A percentile compares a stretch with the other conserved stretches of the same genome.
These are phyloP conservation scores for Linum lewisii DNA, from an alignment of 345 rosid genomes.

Conservation along the genomic window DNA sequence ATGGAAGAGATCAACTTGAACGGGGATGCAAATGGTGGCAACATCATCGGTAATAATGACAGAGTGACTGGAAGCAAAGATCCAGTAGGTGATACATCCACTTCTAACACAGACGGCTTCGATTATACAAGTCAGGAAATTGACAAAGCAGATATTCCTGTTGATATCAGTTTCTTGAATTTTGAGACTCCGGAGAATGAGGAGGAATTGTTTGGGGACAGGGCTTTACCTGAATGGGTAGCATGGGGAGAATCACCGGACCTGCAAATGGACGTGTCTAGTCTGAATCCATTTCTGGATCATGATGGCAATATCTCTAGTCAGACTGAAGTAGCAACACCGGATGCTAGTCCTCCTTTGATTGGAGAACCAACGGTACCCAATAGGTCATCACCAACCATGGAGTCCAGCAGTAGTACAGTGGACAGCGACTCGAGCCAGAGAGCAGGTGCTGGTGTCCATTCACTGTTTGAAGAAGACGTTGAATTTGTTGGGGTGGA, in stretches of 20 bases:
- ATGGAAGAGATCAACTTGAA: conserved; percentile 82
- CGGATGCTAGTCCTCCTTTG: conserved; percentile 28
- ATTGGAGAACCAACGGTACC: conserved; percentile 39
- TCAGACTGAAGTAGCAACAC: conserved; percentile 25
- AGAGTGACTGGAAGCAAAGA: conserved; percentile 54
- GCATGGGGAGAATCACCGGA: conserved; percentile 67
- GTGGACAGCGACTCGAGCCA: conserved; percentile 27
- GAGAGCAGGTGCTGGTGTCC: conserved; percentile 30
- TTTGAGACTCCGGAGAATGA: conserved; percentile 47
- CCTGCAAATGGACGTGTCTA: conserved; percentile 47
- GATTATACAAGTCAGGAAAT: conserved; percentile 19
- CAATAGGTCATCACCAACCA: conserved; percentile 43
- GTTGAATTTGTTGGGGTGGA: conserved; percentile 94
- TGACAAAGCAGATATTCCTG: conserved; percentile 13
- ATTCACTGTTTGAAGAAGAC: conserved; percentile 82
- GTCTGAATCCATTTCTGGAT: conserved; percentile 60
- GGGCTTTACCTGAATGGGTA: conserved; percentile 76
- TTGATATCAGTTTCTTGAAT: conserved; percentile 39
- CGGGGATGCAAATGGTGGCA: conserved; percentile 44
- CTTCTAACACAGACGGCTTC: conserved; percentile 28
- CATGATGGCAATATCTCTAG: conserved; percentile 21
- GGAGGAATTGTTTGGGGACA: conserved; percentile 38
- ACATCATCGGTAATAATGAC: conserved; percentile 63
- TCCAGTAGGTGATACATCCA: conserved; percentile 36
- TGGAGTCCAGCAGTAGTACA: conserved; percentile 31